Conservation (phyloP, 805 yeast species). For the Suhomyces pyralidae region DNA sequence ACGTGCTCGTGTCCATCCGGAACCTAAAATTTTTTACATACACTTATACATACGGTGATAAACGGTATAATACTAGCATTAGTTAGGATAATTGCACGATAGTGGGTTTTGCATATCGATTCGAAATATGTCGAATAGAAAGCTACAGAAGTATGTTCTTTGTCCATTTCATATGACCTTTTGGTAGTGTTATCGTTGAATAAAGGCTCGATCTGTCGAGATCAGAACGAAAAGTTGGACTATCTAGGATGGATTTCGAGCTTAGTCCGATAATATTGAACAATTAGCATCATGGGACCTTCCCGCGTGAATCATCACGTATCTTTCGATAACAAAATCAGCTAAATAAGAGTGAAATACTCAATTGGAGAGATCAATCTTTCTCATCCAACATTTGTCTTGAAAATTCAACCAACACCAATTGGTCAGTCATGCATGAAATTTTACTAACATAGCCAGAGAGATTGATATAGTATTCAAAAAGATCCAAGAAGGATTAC, state of each 20-base stretch:
- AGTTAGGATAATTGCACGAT: background rate
- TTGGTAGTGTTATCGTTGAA: background rate
- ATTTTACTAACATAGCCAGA: conserved; percentile 4
- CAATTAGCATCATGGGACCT: background rate
- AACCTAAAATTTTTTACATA: conserved; percentile 12
- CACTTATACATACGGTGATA: background rate
- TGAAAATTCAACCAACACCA: background rate
- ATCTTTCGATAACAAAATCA: background rate
- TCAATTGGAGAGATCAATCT: background rate
- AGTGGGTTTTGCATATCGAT: background rate
- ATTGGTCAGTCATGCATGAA: background rate
- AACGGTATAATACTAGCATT: background rate
- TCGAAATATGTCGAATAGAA: conserved; percentile 26
- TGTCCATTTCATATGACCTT: background rate
- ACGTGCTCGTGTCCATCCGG: conserved; percentile 11
- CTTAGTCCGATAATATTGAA: background rate
- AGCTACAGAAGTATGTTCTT: conserved; percentile 35
- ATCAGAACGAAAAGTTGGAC: background rate
- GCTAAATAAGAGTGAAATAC: background rate
- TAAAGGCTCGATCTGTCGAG: background rate
- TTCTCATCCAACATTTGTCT: background rate
- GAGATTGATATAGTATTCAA: conserved; percentile 32
- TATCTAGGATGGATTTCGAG: background rate
- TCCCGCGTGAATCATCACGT: background rate
- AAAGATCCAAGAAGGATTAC: conserved; percentile 44